Base-by-base conservation (phyloP, 2,329 filamentous ascomycete species). In the Fusarium palustre region DNA sequence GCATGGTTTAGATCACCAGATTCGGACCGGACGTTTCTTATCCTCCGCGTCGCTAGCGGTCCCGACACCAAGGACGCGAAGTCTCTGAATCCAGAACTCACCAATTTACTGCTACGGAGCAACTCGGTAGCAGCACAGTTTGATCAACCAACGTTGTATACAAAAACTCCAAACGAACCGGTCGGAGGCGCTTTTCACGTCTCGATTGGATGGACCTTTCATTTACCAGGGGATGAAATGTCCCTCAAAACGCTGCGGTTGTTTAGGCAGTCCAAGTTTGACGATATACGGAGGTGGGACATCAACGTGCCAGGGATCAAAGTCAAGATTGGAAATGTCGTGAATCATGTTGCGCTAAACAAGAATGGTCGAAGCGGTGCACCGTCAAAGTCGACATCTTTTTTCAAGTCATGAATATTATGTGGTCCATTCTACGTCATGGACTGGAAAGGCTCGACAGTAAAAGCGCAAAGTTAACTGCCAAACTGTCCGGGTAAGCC, bases 201-300 rank as follows among this genome's bases (percentile, higher is more conserved):
- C 63, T 97, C 94, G 46, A 88, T 99, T 58, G 96, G 91, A 0
- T 98, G 95, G 96, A 91, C 87, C 2, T 84, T 95, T 66, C 79
- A 83, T 12, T 77, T 81, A 42, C 89, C 88, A 1, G 81, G 78
- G 8, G 61, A 80, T 5, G 82, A 85, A 34, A 50, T 74, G 74
- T 67, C 75, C 4, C 56, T 75, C 7, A 69, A 68, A 30, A 76
- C 74, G 2, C 63, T 77, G 10, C 52, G 66, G 20, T 45, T 77
- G 1, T 76, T 79, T 34, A 60, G 59, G 30, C 33, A 70, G 9
- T 28, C 66, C 31, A 70, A 68, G 36, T 79, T 76, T 46, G 59
- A 57, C 15, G 74, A 66, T 5, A 73, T 87, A 13, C 73, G 67
- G 12, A 74, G 73, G 1, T 83, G 89, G 70, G 74, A 75, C 4